phyloP scores from a whole-genome alignment of 2,329 filamentous ascomycete genomes.

The Macroventuria anomochaeta region DNA sequence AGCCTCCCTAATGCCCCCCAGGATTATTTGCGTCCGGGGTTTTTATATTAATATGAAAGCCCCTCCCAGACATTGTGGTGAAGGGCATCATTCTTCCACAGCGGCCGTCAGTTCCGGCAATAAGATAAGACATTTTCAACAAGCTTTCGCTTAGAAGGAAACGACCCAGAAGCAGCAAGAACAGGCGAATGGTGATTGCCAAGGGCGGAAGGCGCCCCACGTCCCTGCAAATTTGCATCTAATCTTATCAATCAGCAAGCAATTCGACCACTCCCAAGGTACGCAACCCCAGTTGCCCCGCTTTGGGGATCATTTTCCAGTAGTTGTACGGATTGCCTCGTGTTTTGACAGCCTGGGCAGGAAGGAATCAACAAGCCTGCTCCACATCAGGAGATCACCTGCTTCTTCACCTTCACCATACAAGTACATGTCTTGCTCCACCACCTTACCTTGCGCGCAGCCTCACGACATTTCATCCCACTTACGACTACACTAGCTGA shows the following conservation, averaged over 20 bases:
- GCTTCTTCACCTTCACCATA: conserved; percentile 1
- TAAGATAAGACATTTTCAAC: neutral
- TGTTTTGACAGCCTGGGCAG: neutral
- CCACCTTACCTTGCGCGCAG: neutral
- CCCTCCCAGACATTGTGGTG: no score
- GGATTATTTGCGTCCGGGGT: no score
- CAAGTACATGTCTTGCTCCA: neutral
- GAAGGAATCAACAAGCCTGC: neutral
- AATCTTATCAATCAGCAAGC: conserved; percentile 8
- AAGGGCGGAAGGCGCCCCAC: no score
- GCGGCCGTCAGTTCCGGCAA: conserved; percentile 1
- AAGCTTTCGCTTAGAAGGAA: conserved; percentile 7
- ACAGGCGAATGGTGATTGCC: conserved; percentile 4
- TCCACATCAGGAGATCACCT: conserved; percentile 6
- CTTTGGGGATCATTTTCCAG: conserved; percentile 7
- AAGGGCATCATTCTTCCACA: neutral
- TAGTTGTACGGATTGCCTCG: conserved; percentile 3
- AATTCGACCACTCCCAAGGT: conserved; percentile 10
- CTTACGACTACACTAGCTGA: neutral
- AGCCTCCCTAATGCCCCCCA: no score
- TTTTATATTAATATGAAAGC: no score
- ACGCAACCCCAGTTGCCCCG: conserved; percentile 1
- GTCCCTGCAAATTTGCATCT: conserved; percentile 18
- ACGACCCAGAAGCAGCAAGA: conserved; percentile 2
- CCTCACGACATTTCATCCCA: neutral